A percentile compares a stretch with the other conserved stretches of the same genome.
Evolutionary conservation across 2,329 filamentous ascomycete genomes (phyloP).

Genomic region (Arthrobotrys iridis): DNA sequence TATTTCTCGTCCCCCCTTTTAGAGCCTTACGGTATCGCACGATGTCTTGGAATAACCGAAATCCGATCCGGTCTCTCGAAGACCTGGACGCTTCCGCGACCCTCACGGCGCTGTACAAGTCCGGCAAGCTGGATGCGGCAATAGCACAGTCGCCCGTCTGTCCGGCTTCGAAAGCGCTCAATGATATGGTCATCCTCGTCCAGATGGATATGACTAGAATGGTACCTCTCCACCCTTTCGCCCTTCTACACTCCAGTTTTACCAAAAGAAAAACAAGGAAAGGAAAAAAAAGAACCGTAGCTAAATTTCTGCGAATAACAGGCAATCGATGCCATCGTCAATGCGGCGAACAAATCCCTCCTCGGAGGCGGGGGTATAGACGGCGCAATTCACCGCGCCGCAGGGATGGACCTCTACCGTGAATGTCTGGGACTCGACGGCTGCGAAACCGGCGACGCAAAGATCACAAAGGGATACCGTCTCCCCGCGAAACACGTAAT

Average conservation of each 20-base stretch:
- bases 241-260: neutral
- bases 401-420: conserved; percentile 73
- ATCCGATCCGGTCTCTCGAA: conserved; percentile 1
- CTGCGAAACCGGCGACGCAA: conserved; percentile 80
- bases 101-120: conserved; percentile 16
- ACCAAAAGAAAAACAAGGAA: neutral
- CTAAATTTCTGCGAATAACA: neutral
- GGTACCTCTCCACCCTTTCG: neutral
- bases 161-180: conserved; percentile 11
- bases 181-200: conserved; percentile 25
- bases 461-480: conserved; percentile 80
- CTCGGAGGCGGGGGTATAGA: conserved; percentile 91
- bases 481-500: conserved; percentile 83
- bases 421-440: conserved; percentile 79
- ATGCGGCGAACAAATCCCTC: conserved; percentile 83
- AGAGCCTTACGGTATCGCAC: no score
- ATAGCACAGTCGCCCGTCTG: conserved; percentile 23
- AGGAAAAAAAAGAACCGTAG: neutral
- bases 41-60: neutral
- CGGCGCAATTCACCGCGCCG: conserved; percentile 84
- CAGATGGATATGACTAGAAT: conserved; percentile 36
- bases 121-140: conserved; percentile 34
- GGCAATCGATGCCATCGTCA: conserved; percentile 67
- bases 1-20: no score
- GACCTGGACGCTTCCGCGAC: neutral